A percentile compares a stretch with the other conserved stretches of the same genome.
Evolutionary conservation across 2,329 filamentous ascomycete genomes (phyloP).

Genomic region (Aspergillus viridinutans): DNA sequence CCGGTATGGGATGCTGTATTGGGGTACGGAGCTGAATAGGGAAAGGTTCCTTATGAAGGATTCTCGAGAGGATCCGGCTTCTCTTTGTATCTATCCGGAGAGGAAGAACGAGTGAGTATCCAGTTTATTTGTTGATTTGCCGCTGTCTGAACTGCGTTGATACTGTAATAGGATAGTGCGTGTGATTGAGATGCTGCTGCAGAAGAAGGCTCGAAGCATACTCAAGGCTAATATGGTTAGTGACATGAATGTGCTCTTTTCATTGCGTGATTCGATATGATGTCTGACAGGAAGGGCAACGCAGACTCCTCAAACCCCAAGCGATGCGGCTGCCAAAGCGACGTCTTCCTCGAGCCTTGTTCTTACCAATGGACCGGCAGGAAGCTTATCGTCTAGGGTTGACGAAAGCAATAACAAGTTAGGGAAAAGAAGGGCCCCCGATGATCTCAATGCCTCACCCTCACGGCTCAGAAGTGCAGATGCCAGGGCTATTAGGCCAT

Average conservation of each 20-base stretch:
- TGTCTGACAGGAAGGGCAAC: background rate
- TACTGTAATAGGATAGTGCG: constrained; percentile 9
- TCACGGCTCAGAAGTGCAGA: background rate
- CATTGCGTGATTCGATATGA: background rate
- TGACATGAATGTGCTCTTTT: background rate
- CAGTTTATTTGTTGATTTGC: background rate
- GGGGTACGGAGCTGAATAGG: constrained; percentile 16
- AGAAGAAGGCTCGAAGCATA: constrained; percentile 13
- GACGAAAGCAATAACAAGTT: background rate
- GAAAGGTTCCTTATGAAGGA: constrained; percentile 17
- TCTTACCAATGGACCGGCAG: background rate
- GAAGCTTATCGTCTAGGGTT: background rate
- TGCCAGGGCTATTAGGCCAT: background rate
- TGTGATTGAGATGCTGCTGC: constrained; percentile 13
- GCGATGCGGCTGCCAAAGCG: background rate
- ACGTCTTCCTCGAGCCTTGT: background rate
- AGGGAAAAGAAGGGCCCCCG: background rate
- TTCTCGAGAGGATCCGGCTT: constrained; percentile 8
- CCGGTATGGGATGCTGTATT: constrained; percentile 16
- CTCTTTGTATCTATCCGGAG: constrained; percentile 16
- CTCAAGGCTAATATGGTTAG: background rate
- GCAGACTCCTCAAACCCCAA: background rate
- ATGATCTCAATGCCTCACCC: background rate
- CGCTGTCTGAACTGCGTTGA: background rate
- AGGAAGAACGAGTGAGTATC: constrained; percentile 16